These are phyloP conservation scores for Cryoendolithus antarcticus DNA, from an alignment of 2,329 filamentous ascomycete genomes.

Conservation along the genomic window DNA sequence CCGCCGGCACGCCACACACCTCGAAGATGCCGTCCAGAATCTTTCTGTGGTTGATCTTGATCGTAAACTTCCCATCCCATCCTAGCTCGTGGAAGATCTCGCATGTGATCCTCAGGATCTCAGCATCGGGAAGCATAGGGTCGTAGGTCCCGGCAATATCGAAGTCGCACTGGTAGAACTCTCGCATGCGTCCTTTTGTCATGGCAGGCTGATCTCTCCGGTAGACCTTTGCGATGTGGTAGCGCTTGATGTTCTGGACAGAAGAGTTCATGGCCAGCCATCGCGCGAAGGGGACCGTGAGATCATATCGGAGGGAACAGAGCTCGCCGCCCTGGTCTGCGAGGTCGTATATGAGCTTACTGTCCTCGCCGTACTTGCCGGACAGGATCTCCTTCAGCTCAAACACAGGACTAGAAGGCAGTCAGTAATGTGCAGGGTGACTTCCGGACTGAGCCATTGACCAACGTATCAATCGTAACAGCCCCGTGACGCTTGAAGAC, in stretches of 20 bases:
- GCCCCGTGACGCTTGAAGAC: constrained; percentile 78
- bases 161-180: constrained; percentile 97
- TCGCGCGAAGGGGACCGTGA: constrained; percentile 82
- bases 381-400: constrained; percentile 77
- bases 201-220: constrained; percentile 72
- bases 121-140: constrained; percentile 82
- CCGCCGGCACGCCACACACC: constrained; percentile 74
- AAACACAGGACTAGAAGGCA: constrained; percentile 49
- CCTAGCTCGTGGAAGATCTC: constrained; percentile 76
- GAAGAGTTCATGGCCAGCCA: constrained; percentile 85
- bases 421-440: constrained; percentile 5
- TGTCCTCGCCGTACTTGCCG: constrained; percentile 87
- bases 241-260: constrained; percentile 77
- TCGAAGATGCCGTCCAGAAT: constrained; percentile 87
- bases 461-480: constrained; percentile 62
- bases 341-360: constrained; percentile 82
- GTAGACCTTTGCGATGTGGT: constrained; percentile 91
- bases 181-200: constrained; percentile 83
- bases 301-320: constrained; percentile 72
- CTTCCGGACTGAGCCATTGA: constrained; percentile 6
- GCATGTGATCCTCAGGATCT: constrained; percentile 70
- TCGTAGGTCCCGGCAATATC: constrained; percentile 85
- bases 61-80: constrained; percentile 63
- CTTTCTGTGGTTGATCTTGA: constrained; percentile 92
- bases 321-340: constrained; percentile 80